Base-by-base conservation (phyloP, 164 flowering plant species). In the Berberis thunbergii region DNA sequence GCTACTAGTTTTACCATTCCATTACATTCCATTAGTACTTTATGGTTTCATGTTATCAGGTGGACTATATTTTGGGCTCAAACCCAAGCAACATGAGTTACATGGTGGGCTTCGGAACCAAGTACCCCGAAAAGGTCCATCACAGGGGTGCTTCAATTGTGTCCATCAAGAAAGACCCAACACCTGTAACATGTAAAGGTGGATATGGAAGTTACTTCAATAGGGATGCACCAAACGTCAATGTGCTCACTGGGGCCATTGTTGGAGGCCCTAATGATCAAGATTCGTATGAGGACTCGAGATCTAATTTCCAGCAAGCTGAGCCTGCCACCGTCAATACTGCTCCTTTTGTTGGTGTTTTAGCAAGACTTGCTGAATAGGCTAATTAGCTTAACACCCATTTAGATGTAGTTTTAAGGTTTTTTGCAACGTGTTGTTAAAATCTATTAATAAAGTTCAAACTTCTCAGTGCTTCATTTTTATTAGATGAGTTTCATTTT, bases 101-200 rank as follows among this genome's bases (percentile, higher is more conserved):
- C 80, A 81, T 85, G 86, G 85, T 89, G 2, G 96, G 96, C 2
- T 78, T 57, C 40, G 90, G 92, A 56, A 0, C 70, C 0, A 79
- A 57, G 9, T 89, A 77, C 53, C 92, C 92, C 1, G 3, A 2
- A 2, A 64, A 75, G 13, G 66, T 77, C 11, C 92, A 89, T 68
- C 92, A 86, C 67, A 74, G 90, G 65, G 96, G 76, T 1, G 81
- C 96, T 4, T 89, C 92, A 0, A 85, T 88, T 40, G 79, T 73
- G 4, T 83, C 91, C 0, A 79, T 84, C 26, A 77, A 77, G 59
- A 70, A 13, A 4, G 67, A 75, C 4, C 55, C 65, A 0, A 12
- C 69, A 0, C 76, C 74, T 0, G 87, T 89, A 8, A 48, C 70
- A 3, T 86, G 96, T 69, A 40, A 73, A 48, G 80, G 62, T 3